Conservation (phyloP, 2,329 filamentous ascomycete species). For the Colletotrichum lini region DNA sequence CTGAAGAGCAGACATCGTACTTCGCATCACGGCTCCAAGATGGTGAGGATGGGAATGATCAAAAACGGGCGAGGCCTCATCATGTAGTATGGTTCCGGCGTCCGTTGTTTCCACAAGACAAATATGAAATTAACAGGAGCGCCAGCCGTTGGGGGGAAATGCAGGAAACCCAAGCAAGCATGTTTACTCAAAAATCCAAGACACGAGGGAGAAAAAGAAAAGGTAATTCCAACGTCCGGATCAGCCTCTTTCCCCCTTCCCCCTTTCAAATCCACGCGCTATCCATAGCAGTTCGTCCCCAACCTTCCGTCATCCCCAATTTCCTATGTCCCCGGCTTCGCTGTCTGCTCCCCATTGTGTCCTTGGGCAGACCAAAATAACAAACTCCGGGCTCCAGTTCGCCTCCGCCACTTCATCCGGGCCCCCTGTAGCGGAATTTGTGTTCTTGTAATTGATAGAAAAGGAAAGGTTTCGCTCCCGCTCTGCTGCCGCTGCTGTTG, state of each 20-base stretch:
- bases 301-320: conserved; percentile 5
- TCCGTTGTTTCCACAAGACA: background rate
- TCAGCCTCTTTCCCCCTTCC: background rate
- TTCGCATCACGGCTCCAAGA: background rate
- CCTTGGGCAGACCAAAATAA: conserved; percentile 7
- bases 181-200: background rate
- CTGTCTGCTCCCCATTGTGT: conserved; percentile 5
- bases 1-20: too few relatives aligned
- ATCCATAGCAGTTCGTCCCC: background rate
- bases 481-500: conserved; percentile 6
- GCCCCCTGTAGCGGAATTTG: background rate
- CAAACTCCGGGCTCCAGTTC: conserved; percentile 38
- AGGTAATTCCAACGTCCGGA: background rate
- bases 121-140: background rate
- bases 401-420: conserved; percentile 1
- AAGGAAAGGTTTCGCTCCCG: conserved; percentile 1
- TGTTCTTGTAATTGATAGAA: background rate
- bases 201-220: too few relatives aligned
- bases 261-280: background rate
- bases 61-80: background rate
- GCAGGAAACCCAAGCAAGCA: background rate
- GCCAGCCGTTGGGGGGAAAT: background rate
- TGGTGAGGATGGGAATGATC: background rate
- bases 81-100: background rate
- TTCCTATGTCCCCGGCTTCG: background rate